Conservation (phyloP, 129 eudicot genomes). For the Centella asiatica region DNA sequence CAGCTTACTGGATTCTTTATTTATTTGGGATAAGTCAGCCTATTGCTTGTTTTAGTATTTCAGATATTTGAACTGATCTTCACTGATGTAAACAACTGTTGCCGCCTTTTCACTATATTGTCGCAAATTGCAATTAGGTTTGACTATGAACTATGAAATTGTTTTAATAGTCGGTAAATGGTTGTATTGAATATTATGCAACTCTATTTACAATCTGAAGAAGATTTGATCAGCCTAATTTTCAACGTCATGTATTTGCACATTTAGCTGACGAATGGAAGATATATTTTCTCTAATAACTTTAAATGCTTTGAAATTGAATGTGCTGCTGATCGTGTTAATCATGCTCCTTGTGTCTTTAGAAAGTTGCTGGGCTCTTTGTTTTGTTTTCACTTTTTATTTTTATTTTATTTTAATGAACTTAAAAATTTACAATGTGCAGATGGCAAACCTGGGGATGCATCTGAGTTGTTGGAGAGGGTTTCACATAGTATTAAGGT, state of each 20-base stretch:
- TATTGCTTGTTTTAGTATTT: not conserved
- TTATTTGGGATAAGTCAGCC: too few species aligned
- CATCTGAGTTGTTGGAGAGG: conserved; percentile 59
- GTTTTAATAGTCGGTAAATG: not conserved
- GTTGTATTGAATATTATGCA: not conserved
- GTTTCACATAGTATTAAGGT: conserved; percentile 73
- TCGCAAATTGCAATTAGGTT: not conserved
- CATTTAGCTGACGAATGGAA: too few species aligned
- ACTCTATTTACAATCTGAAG: not conserved
- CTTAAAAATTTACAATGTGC: conserved; percentile 10
- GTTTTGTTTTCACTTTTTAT: too few species aligned
- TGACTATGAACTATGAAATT: not conserved
- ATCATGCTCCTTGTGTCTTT: not conserved
- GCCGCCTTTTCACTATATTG: not conserved
- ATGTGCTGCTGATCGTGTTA: not conserved
- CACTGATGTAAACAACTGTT: not conserved
- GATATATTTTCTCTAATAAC: too few species aligned
- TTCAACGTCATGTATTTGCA: not conserved
- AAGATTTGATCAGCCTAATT: not conserved
- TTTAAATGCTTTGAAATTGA: not conserved
- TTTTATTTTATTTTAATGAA: conserved; percentile 3
- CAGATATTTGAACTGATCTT: not conserved
- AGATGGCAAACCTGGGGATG: conserved; percentile 67
- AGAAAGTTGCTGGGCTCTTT: not conserved
- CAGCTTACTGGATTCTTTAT: too few species aligned